These are phyloP conservation scores for Haplosporangium gracile DNA, from an alignment of 192 early-diverging fungal species.

Conservation along the genomic window DNA sequence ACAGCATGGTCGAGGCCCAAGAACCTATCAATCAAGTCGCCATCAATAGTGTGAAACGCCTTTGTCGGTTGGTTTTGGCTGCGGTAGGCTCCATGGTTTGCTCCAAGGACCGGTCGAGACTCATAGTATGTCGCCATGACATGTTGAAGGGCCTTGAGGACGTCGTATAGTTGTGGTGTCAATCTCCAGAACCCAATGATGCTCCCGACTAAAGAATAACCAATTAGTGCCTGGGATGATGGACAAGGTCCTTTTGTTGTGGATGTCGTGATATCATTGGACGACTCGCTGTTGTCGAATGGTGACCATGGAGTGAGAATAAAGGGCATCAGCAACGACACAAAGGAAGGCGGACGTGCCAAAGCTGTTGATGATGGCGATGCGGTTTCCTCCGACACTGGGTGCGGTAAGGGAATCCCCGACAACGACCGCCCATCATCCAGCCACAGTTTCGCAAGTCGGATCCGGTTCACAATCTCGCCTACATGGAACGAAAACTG, in stretches of 20 bases:
- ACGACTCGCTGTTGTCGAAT: background rate
- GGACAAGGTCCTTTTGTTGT: background rate
- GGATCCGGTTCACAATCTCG: conserved; percentile 36
- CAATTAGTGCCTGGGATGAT: conserved; percentile 37
- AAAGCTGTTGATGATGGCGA: background rate
- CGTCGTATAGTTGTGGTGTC: conserved; percentile 8
- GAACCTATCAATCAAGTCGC: conserved; percentile 24
- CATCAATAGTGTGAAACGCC: conserved; percentile 22
- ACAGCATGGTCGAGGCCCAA: conserved; percentile 26
- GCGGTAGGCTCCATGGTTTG: conserved; percentile 13
- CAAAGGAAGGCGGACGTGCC: background rate
- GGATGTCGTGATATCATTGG: background rate
- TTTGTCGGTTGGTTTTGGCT: conserved; percentile 3
- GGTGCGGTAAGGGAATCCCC: conserved; percentile 21
- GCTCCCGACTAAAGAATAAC: conserved; percentile 25
- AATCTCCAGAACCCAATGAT: conserved; percentile 44
- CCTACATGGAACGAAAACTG: conserved; percentile 46
- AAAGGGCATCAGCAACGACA: background rate
- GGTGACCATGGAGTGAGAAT: conserved; percentile 35
- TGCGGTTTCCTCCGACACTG: no score
- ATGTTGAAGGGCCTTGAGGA: conserved; percentile 22
- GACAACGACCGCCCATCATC: conserved; percentile 27
- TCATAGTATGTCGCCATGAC: conserved; percentile 14
- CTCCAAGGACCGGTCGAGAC: conserved; percentile 24
- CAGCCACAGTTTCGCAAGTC: conserved; percentile 33